These are phyloP conservation scores for Lasiosphaeria ovina DNA, from an alignment of 495 filamentous ascomycete genomes.

Conservation along the genomic window DNA sequence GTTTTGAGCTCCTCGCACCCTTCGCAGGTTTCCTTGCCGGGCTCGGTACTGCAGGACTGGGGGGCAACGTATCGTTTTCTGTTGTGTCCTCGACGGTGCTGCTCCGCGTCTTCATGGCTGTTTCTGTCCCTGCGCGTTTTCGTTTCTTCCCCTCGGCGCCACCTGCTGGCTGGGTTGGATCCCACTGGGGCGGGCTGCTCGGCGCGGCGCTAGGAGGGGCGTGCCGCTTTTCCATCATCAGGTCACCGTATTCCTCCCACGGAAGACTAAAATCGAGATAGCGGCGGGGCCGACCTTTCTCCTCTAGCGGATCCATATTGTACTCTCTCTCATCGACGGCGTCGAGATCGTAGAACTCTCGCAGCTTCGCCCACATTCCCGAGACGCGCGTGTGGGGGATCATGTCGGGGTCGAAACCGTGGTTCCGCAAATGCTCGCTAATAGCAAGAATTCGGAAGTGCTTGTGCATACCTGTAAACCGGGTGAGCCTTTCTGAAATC, in stretches of 20 bases:
- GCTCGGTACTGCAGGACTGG: conserved; percentile 23
- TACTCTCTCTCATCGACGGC: conserved; percentile 81
- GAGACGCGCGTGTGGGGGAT: conserved; percentile 81
- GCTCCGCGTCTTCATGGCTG: conserved; percentile 40
- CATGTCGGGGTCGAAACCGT: conserved; percentile 69
- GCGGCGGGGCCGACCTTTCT: conserved; percentile 49
- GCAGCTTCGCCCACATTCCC: conserved; percentile 87
- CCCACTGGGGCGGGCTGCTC: conserved; percentile 55
- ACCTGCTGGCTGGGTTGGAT: conserved; percentile 32
- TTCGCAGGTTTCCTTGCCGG: conserved; percentile 35
- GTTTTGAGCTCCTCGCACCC: conserved; percentile 38
- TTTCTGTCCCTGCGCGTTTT: conserved; percentile 38
- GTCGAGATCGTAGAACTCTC: conserved; percentile 80
- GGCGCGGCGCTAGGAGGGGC: conserved; percentile 56
- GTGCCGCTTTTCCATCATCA: conserved; percentile 67
- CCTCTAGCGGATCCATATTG: conserved; percentile 60
- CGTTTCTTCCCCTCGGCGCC: conserved; percentile 44
- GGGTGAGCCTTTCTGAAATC: conserved; percentile 6
- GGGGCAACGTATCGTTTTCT: conserved; percentile 41
- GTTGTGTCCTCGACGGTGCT: conserved; percentile 55
- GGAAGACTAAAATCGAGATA: conserved; percentile 76
- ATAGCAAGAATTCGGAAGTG: conserved; percentile 95
- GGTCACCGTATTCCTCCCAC: conserved; percentile 68
- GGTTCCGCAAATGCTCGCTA: conserved; percentile 77
- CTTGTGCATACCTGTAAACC: conserved; percentile 79